Base-by-base conservation (phyloP, 805 yeast species). In the Sporopachydermia lactativora region DNA sequence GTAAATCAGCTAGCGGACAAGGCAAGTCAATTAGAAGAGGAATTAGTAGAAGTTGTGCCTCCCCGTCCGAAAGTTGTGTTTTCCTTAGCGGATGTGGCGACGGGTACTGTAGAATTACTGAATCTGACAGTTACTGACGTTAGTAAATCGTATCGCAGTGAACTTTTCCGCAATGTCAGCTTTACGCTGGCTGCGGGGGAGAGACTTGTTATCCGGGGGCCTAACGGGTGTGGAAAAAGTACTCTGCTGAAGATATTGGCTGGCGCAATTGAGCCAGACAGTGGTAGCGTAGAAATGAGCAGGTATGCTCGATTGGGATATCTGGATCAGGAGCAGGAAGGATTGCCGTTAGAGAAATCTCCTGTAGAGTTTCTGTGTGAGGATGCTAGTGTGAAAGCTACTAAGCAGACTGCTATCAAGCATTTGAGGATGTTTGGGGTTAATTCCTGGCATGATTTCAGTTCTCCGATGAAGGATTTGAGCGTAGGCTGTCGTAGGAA, bases 191-290 rank as follows among this genome's bases (percentile, higher is more conserved):
- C 38, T 15, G 41, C 39, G 39, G 48, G 48, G 38, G 46, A 45
- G 16, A 45, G 47, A 40, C 40, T 45, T 28, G 35, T 45, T 16
- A 39, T 77, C 58, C 77, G 83, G 75, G 94, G 94, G 75, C 94
- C 94, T 65, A 82, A 82, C 69, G 94, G 94, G 81, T 92, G 94
- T 65, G 94, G 94, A 81, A 82, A 82, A 66, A 81, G 94, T 54
- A 82, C 94, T 55, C 73, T 82, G 68, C 81, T 83, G 83, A 77
- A 82, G 74, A 83, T 84, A 53, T 71, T 77, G 66, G 83, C 84
- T 45, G 77, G 77, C 68, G 84, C 83, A 5, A 39, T 24, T 38
- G 41, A 43, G 31, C 48, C 48, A 37, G 48, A 45, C 34, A 39
- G 35, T 28, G 48, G 48, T 4, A 24, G 39, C 15, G 46, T 45